Percentiles rank a stretch among this genome's conserved stretches.
Evolutionary conservation across 192 early-diverging fungal genomes (phyloP).

Genomic region (Podila verticillata): DNA sequence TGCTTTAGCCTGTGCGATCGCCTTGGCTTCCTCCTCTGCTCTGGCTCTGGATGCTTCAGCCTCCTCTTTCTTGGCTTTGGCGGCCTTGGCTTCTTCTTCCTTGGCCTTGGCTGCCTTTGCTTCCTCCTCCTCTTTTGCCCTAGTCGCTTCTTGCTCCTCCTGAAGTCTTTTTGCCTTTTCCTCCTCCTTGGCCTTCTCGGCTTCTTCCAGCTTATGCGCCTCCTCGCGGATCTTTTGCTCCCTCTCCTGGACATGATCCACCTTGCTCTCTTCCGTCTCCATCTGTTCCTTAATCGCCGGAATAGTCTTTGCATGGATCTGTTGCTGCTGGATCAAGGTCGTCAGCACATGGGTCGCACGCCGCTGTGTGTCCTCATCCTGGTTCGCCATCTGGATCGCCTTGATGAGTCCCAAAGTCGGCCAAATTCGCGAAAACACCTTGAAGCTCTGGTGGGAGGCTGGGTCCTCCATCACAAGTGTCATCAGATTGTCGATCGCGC

Average conservation of each 20-base stretch:
- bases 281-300: background rate
- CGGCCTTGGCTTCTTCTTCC: background rate
- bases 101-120: background rate
- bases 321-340: constrained; percentile 34
- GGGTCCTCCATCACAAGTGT: constrained; percentile 42
- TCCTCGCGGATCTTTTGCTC: background rate
- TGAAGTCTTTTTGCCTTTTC: background rate
- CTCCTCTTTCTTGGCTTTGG: background rate
- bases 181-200: background rate
- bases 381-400: constrained; percentile 43
- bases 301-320: constrained; percentile 28
- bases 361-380: constrained; percentile 53
- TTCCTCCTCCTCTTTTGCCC: background rate
- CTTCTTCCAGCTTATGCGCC: background rate
- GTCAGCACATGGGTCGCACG: constrained; percentile 49
- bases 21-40: background rate
- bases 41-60: background rate
- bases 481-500: constrained; percentile 65
- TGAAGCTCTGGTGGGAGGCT: constrained; percentile 21
- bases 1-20: background rate
- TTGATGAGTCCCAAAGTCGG: constrained; percentile 52
- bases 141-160: background rate
- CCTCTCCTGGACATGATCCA: background rate
- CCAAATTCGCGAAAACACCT: constrained; percentile 37
- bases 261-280: background rate